A percentile compares a stretch with the other conserved stretches of the same genome.
Conservation (phyloP, 208 protist genomes). For the Blastocrithidia nonstop region DNA sequence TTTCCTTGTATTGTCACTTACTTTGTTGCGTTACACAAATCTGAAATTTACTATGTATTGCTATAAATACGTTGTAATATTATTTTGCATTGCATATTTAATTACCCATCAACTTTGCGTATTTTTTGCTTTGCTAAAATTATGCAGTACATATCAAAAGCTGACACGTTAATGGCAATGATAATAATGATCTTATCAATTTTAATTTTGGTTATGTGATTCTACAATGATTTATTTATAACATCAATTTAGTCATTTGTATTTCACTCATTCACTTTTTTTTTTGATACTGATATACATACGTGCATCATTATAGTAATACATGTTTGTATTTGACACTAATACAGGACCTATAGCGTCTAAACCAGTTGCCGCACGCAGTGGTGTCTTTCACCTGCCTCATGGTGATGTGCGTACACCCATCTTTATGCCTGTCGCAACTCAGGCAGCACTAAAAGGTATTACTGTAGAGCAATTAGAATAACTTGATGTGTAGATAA, state of each 20-base stretch:
- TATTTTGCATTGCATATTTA: too few species aligned
- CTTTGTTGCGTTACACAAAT: neutral
- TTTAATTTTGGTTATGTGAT: too few species aligned
- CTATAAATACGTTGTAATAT: neutral
- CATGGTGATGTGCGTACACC: slow-evolving; percentile 84
- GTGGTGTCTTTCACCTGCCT: slow-evolving; percentile 80
- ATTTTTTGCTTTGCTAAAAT: too few species aligned
- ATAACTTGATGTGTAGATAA: slow-evolving; percentile 90
- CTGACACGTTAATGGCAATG: too few species aligned
- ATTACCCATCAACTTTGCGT: too few species aligned
- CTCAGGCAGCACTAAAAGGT: slow-evolving; percentile 94
- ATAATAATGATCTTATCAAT: too few species aligned
- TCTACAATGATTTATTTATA: too few species aligned
- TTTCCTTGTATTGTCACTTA: neutral
- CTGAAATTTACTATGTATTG: slow-evolving; percentile 1
- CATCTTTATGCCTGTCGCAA: slow-evolving; percentile 98
- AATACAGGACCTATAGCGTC: slow-evolving; percentile 24
- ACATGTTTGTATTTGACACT: slow-evolving; percentile 56
- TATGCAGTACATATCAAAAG: too few species aligned
- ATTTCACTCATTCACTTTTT: too few species aligned
- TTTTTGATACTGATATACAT: neutral
- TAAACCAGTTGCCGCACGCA: slow-evolving; percentile 43
- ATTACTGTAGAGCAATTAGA: slow-evolving; percentile 89
- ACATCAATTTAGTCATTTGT: too few species aligned
- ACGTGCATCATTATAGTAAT: neutral